Evolutionary conservation across 805 yeast species (phyloP), one percentile per base, ranked within the genome.

Genomic region (Lachancea quebecensis): DNA sequence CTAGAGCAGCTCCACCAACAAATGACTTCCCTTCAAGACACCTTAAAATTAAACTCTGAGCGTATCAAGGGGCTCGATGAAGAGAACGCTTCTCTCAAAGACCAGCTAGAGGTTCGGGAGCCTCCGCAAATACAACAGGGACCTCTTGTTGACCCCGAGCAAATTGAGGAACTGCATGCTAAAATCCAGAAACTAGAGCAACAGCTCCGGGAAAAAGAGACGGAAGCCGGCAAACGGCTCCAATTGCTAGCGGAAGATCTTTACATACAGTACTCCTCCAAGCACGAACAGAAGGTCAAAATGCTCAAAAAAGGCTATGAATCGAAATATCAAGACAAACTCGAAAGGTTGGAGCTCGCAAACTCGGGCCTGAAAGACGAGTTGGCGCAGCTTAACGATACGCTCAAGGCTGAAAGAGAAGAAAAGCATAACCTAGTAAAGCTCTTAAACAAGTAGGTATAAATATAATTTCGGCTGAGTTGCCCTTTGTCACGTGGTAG

Each of bases 221-320:
- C 62, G 25, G 77, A 74, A 15, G 67, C 78, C 2, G 81, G 79
- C 49, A 70, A 69, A 46, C 74, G 77, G 55, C 64, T 82, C 33
- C 78, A 79, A 50, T 75, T 78, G 50, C 64, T 85, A 39, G 85
- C 90, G 0, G 81, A 79, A 48, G 86, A 81, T 53, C 67, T 85
- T 10, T 85, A 85, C 56, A 71, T 76, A 33, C 89, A 82, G 58
- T 85, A 85, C 57, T 77, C 87, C 2, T 79, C 82, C 41, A 85
- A 86, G 58, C 95, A 86, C 57, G 86, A 81, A 50, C 75, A 77
- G 42, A 85, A 85, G 60, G 83, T 85, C 8, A 72, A 73, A 11
- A 74, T 78, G 29, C 66, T 81, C 55, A 82, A 78, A 58, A 72
- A 74, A 46, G 79, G 78, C 2, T 78, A 76, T 56, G 83, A 79